Evolutionary conservation across 345 rosid species (phyloP), one percentile per base, ranked within the genome.

Genomic region (Noccaea bulbosa): DNA sequence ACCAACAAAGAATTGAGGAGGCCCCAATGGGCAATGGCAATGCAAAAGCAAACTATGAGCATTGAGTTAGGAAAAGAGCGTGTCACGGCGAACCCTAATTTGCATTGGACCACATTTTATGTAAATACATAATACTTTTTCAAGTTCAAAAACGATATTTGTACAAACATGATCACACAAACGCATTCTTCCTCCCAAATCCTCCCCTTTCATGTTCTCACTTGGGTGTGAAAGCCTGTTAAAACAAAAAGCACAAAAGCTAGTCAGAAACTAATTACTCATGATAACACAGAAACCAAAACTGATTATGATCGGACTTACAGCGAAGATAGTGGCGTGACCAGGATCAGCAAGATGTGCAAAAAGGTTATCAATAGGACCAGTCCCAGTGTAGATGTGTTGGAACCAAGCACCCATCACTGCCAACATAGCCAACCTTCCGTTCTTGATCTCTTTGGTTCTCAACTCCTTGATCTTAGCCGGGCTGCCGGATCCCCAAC

Each of bases 391-490:
- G 88, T 94, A 94, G 54, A 94, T 87, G 67, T 94, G 99, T 78
- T 94, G 97, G 85, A 94, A 94, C 99, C 99, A 91, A 8, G 97
- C 99, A 37, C 99, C 99, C 87, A 94, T 87, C 67, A 94, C 99
- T 41, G 99, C 97, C 88, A 94, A 81, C 97, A 94, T 94, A 40
- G 98, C 98, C 80, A 91, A 72, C 69, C 99, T 84, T 1, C 97
- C 99, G 58, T 91, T 94, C 83, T 94, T 91, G 57, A 94, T 89
- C 89, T 94, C 99, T 69, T 94, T 94, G 2, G 96, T 89, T 76
- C 98, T 89, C 80, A 94, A 62, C 59, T 91, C 99, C 89, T 85
- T 88, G 38, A 94, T 1, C 81, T 94, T 94, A 62, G 86, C 92
- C 0, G 95, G 88, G 1, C 93, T 86, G 14, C 95, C 96, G 2